Conservation (phyloP, 805 yeast genomes). For the Wickerhamomyces hampshirensis region DNA sequence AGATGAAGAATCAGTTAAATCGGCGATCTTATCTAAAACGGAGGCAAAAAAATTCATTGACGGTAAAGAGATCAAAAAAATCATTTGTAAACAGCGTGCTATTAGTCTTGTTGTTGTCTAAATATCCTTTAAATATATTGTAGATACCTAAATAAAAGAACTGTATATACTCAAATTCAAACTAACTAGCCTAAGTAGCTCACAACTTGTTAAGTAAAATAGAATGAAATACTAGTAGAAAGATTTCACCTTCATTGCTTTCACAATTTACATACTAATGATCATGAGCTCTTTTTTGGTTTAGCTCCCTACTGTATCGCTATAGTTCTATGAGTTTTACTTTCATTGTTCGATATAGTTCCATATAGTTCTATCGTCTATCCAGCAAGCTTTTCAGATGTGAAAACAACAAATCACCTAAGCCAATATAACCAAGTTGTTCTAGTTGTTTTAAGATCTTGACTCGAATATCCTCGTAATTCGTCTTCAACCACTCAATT, state of each 20-base stretch:
- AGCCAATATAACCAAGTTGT: constrained; percentile 40
- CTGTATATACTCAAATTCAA: background rate
- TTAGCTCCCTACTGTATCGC: too few species aligned
- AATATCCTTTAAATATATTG: background rate
- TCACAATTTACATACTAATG: too few species aligned
- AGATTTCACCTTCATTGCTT: too few species aligned
- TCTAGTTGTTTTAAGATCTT: constrained; percentile 38
- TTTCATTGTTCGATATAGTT: too few species aligned
- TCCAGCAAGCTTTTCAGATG: constrained; percentile 47
- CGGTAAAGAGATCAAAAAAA: constrained; percentile 40
- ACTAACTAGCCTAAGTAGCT: too few species aligned
- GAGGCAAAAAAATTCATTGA: constrained; percentile 39
- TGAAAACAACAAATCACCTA: constrained; percentile 45
- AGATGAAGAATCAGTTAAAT: constrained; percentile 34
- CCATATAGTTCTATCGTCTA: constrained; percentile 17
- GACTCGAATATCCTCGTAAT: constrained; percentile 42
- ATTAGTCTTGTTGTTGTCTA: constrained; percentile 20
- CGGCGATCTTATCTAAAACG: constrained; percentile 26
- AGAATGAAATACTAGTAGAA: background rate
- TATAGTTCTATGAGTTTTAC: too few species aligned
- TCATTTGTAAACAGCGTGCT: constrained; percentile 45
- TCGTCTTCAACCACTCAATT: constrained; percentile 32
- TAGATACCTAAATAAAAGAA: constrained; percentile 2
- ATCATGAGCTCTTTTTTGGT: too few species aligned
- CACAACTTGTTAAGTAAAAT: background rate